A percentile compares a stretch with the other conserved stretches of the same genome.
Conservation (phyloP, 202 grass and related monocot species). For the Eragrostis tef region DNA sequence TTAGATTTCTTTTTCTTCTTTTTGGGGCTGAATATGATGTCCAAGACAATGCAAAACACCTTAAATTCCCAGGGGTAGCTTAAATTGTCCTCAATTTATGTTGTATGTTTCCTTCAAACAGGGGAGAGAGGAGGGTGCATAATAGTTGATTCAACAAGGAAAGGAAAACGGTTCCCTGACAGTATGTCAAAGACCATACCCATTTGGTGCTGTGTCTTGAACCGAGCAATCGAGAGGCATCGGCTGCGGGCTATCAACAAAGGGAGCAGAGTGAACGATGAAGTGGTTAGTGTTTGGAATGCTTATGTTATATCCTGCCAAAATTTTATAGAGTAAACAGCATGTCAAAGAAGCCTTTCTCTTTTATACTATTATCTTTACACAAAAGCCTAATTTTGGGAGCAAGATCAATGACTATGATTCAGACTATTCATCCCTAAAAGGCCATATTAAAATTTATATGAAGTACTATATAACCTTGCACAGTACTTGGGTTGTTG, state of each 20-base stretch:
- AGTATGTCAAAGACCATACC: slow-evolving; percentile 98
- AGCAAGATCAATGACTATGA: neutral
- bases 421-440: neutral
- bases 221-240: slow-evolving; percentile 76
- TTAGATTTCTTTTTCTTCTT: neutral
- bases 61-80: neutral
- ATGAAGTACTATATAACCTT: neutral
- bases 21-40: neutral
- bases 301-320: neutral
- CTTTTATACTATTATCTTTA: neutral
- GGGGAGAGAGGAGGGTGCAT: slow-evolving; percentile 89
- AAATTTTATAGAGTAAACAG: neutral
- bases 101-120: slow-evolving; percentile 44
- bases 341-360: neutral
- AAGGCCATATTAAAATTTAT: neutral
- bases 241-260: slow-evolving; percentile 18
- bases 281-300: slow-evolving; percentile 44
- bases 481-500: neutral
- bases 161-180: slow-evolving; percentile 88
- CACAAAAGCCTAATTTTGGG: neutral
- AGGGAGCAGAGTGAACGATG: slow-evolving; percentile 15
- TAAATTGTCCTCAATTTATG: neutral
- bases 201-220: slow-evolving; percentile 82
- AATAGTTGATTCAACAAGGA: slow-evolving; percentile 91
- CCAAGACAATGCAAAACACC: neutral